Conservation (phyloP, 2,329 filamentous ascomycete species). For the Aureobasidium sp. region DNA sequence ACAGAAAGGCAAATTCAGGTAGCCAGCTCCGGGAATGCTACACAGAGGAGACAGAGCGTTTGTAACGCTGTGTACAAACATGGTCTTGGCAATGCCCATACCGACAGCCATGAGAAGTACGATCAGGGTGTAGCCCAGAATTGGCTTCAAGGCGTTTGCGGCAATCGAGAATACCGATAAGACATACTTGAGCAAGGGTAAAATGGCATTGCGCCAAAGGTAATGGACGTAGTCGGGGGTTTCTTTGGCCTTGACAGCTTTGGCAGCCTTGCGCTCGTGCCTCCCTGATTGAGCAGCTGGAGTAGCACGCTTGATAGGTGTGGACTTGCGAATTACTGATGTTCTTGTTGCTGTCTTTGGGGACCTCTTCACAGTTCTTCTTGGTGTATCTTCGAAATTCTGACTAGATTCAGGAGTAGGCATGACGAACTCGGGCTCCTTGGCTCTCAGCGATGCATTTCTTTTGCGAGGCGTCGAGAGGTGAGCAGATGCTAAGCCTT, state of each 20-base stretch:
- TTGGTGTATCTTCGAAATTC: neutral
- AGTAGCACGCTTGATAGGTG: neutral
- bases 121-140: slow-evolving; percentile 56
- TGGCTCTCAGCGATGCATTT: slow-evolving; percentile 2
- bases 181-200: slow-evolving; percentile 41
- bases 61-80: slow-evolving; percentile 54
- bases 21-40: slow-evolving; percentile 57
- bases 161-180: slow-evolving; percentile 53
- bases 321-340: slow-evolving; percentile 19
- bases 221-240: slow-evolving; percentile 17
- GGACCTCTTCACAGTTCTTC: neutral
- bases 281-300: neutral
- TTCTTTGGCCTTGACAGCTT: neutral
- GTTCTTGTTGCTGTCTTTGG: slow-evolving; percentile 17
- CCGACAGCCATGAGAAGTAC: slow-evolving; percentile 55
- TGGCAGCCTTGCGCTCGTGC: neutral
- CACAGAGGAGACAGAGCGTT: slow-evolving; percentile 63
- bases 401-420: slow-evolving; percentile 6
- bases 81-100: slow-evolving; percentile 54
- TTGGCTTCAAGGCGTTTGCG: slow-evolving; percentile 56
- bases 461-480: slow-evolving; percentile 1
- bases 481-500: neutral
- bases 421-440: slow-evolving; percentile 12
- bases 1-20: slow-evolving; percentile 61
- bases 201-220: slow-evolving; percentile 29